Evolutionary conservation across 1,284 basidiomycete genomes (phyloP), one percentile per base, ranked within the genome.

Genomic region (Apiotrichum montevideense): DNA sequence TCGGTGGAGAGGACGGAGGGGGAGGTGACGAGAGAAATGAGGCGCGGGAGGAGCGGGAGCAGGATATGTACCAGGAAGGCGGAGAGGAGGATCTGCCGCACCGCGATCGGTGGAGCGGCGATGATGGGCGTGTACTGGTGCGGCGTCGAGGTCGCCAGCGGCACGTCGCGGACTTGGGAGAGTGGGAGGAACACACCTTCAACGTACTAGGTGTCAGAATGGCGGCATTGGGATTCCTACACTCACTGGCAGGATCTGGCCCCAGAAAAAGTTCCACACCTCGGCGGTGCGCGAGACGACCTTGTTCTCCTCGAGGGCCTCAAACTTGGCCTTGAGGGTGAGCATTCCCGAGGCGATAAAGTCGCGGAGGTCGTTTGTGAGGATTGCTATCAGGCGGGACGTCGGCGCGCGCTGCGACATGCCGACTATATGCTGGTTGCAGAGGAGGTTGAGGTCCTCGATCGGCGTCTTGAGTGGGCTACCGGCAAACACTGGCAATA

Each of bases 231-330:
- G 29, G 29, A 5, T 14, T 5, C 32, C 41, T 45, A 4, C 3
- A 69, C 75, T 64, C 40, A 75, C 75, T 1, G 93, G 91, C 1
- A 98, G 78, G 21, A 97, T 85, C 61, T 90, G 87, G 62, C 89
- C 87, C 86, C 91, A 96, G 78, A 96, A 97, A 79, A 95, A 94
- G 6, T 82, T 83, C 94, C 94, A 98, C 13, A 89, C 81, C 64
- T 95, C 90, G 1, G 91, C 88, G 9, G 95, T 80, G 8, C 89
- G 81, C 1, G 80, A 79, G 14, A 94, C 77, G 4, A 97, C 80
- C 55, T 74, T 73, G 2, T 55, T 54, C 34, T 92, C 89, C 35
- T 87, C 86, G 33, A 87, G 77, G 5, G 70, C 67, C 53, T 77
- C 80, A 8, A 98, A 81, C 70, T 91, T 93, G 0, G 90, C 84